Conservation (phyloP, 2,329 filamentous ascomycete species). For the Didymella segeticola region DNA sequence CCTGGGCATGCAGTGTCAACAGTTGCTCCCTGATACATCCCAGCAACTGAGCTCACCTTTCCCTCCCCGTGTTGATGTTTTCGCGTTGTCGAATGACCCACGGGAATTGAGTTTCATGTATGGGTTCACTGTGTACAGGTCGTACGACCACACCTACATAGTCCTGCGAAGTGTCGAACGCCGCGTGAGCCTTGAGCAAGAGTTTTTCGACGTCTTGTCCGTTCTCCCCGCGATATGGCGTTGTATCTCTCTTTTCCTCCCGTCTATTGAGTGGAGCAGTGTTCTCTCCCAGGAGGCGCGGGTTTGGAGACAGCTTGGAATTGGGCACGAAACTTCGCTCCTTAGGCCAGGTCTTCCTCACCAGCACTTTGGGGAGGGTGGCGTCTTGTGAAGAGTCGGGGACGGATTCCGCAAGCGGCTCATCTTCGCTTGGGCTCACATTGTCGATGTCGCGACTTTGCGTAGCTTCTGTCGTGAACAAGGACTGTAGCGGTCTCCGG, state of each 20-base stretch:
- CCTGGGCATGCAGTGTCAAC: slow-evolving; percentile 18
- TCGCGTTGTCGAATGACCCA: slow-evolving; percentile 21
- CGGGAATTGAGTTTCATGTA: slow-evolving; percentile 24
- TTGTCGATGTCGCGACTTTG: not conserved
- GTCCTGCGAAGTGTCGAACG: slow-evolving; percentile 19
- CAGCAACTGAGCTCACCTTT: slow-evolving; percentile 14
- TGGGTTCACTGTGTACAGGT: slow-evolving; percentile 9
- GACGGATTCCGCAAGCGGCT: not conserved
- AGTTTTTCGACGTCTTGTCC: slow-evolving; percentile 6
- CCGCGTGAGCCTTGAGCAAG: slow-evolving; percentile 11
- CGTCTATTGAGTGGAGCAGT: not conserved
- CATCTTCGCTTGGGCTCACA: not conserved
- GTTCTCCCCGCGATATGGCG: not conserved
- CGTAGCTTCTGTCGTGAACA: slow-evolving; percentile 21
- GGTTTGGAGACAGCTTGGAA: not conserved
- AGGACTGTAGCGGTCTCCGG: slow-evolving; percentile 26
- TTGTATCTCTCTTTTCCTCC: not conserved
- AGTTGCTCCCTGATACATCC: not conserved
- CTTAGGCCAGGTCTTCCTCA: not conserved
- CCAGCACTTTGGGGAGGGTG: too few relatives aligned
- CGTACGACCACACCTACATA: slow-evolving; percentile 29
- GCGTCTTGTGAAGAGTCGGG: too few relatives aligned
- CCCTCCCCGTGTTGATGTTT: slow-evolving; percentile 8
- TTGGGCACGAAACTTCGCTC: not conserved
- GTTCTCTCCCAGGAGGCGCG: too few relatives aligned